These are phyloP conservation scores for Geotrichum aggregatum DNA, from an alignment of 1,139 yeast genomes.

Conservation along the genomic window DNA sequence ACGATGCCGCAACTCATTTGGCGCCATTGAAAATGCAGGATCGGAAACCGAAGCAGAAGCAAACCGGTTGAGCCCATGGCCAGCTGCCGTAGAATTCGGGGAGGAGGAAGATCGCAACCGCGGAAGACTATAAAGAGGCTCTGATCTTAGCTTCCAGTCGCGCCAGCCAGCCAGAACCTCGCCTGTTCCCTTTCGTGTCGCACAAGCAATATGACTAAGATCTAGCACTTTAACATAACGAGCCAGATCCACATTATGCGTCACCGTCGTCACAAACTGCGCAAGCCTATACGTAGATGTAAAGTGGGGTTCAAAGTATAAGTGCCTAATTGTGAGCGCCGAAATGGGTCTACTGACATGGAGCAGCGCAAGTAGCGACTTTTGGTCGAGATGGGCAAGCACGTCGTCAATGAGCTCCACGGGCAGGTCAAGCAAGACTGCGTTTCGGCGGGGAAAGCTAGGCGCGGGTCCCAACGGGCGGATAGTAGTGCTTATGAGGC, in stretches of 20 bases:
- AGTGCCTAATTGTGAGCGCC: slow-evolving; percentile 21
- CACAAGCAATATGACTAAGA: slow-evolving; percentile 44
- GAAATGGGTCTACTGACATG: slow-evolving; percentile 20
- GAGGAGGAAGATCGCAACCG: neutral
- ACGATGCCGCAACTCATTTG: neutral
- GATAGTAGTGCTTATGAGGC: neutral
- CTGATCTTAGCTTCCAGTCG: slow-evolving; percentile 76
- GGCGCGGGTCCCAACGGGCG: neutral
- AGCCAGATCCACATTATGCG: slow-evolving; percentile 55
- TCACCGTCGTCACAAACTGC: slow-evolving; percentile 64
- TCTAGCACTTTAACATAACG: slow-evolving; percentile 53
- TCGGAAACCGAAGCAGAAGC: neutral
- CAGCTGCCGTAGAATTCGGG: neutral
- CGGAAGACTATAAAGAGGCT: slow-evolving; percentile 48
- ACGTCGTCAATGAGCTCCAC: slow-evolving; percentile 25
- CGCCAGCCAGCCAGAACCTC: slow-evolving; percentile 64
- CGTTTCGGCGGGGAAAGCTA: neutral
- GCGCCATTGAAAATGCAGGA: too few species aligned
- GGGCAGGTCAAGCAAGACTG: slow-evolving; percentile 23
- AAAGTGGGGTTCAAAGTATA: slow-evolving; percentile 54
- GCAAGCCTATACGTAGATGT: slow-evolving; percentile 71
- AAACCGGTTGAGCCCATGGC: neutral
- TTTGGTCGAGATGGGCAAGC: slow-evolving; percentile 20
- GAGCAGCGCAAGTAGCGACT: slow-evolving; percentile 21
- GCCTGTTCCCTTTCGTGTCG: slow-evolving; percentile 42